Evolutionary conservation across 139 green algal species (phyloP), one percentile per base, ranked within the genome.

Genomic region (Chlamydomonas sphaeroides): DNA sequence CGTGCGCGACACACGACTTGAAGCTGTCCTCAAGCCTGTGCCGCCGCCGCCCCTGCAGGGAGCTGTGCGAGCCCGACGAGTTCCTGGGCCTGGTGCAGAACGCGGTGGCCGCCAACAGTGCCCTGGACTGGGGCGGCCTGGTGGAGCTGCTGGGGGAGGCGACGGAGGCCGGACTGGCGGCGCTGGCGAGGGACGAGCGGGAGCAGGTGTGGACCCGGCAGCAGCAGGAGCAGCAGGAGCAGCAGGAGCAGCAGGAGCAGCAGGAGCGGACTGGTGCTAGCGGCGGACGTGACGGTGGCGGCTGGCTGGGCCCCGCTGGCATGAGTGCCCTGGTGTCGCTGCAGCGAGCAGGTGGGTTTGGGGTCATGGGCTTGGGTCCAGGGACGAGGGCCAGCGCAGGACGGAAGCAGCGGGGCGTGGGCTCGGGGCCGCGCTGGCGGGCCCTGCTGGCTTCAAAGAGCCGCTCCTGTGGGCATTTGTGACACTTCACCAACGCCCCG

Each of bases 71-170:
- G 0, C 5, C 32, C 30, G 67, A 68, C 20, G 94, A 97, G 88
- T 97, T 97, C 85, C 88, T 95, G 74, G 84, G 23, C 0, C 78
- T 97, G 83, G 93, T 95, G 71, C 88, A 96, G 82, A 68, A 86
- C n/a, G 92, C 94, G 68, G 61, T 95, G 65, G 84, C 78, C 14
- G 89, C 91, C 10, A 94, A 96, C 49, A 82, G 69, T 20, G 90
- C 92, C 0, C 63, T 95, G 62, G 83, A 86, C 78, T 92, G 83
- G 49, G n/a, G 42, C 23, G 72, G 63, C 1, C 83, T 92, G 35
- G 88, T 85, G 3, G 78, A 56, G 2, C 71, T 95, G 62, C 45
- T 94, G 38, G 26, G 5, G 17, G 65, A 33, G 25, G 57, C 25
- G 20, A 79, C 65, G 61, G 51, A 45, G 38, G 21, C 66, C 38